Evolutionary conservation across 768 basidiomycete species (phyloP).

Genomic region (Mycena chlorophos): DNA sequence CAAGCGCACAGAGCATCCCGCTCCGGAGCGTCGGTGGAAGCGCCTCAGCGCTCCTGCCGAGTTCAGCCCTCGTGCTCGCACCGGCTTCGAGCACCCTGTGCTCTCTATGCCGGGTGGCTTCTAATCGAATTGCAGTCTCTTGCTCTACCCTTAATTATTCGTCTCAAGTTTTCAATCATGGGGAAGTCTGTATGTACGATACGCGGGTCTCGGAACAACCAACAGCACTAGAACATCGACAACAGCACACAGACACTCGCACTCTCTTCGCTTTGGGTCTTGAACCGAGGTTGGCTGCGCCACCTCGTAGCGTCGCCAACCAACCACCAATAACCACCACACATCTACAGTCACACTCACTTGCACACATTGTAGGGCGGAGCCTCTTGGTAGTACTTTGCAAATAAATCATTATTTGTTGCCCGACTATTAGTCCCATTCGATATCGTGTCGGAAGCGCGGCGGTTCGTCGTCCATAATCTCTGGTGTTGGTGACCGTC

Average conservation of each 20-base stretch:
- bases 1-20: constrained; percentile 48
- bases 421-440: constrained; percentile 21
- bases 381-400: constrained; percentile 9
- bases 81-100: constrained; percentile 59
- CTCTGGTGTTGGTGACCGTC: constrained; percentile 50
- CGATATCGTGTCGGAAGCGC: constrained; percentile 5
- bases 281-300: constrained; percentile 21
- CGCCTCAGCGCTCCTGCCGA: constrained; percentile 68
- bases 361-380: constrained; percentile 11
- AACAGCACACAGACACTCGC: constrained; percentile 5
- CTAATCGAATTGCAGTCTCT: constrained; percentile 44
- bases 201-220: constrained; percentile 9
- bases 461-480: constrained; percentile 23
- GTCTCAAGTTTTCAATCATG: constrained; percentile 20
- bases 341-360: constrained; percentile 6
- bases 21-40: constrained; percentile 33
- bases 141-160: constrained; percentile 40
- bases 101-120: constrained; percentile 62
- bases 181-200: constrained; percentile 23
- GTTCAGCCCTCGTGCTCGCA: constrained; percentile 48
- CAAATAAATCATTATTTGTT: constrained; percentile 16
- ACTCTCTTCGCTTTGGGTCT: constrained; percentile 10
- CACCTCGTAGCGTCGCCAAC: constrained; percentile 14
- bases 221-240: constrained; percentile 12
- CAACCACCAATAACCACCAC: background rate